Conservation (phyloP, 2,329 filamentous ascomycete species). For the Exophiala sideris region DNA sequence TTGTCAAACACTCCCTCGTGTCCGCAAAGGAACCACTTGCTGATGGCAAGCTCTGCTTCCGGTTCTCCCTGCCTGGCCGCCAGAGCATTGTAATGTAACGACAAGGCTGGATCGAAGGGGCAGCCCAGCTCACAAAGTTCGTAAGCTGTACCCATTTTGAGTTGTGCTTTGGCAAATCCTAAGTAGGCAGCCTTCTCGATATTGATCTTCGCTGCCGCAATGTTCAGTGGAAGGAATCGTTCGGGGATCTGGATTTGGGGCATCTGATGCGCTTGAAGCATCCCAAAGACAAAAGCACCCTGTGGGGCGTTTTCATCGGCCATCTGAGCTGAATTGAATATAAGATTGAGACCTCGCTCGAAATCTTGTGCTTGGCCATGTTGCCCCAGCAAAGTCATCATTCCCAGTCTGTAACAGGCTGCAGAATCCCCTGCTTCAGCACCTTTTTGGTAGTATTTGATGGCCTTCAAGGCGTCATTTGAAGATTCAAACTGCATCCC, state of each 20-base stretch:
- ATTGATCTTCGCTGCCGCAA: slow-evolving; percentile 73
- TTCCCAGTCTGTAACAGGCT: slow-evolving; percentile 82
- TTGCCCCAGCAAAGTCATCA: slow-evolving; percentile 96
- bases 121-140: slow-evolving; percentile 91
- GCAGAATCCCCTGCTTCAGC: slow-evolving; percentile 81
- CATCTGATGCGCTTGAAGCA: slow-evolving; percentile 86
- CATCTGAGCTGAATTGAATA: slow-evolving; percentile 75
- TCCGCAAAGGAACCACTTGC: slow-evolving; percentile 97
- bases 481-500: slow-evolving; percentile 98
- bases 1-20: slow-evolving; percentile 90
- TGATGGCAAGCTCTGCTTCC: slow-evolving; percentile 92
- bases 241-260: slow-evolving; percentile 85
- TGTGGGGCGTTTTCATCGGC: slow-evolving; percentile 97
- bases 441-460: slow-evolving; percentile 84
- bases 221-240: slow-evolving; percentile 65
- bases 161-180: slow-evolving; percentile 91
- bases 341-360: slow-evolving; percentile 72
- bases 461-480: slow-evolving; percentile 85
- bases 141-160: slow-evolving; percentile 95
- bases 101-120: slow-evolving; percentile 89
- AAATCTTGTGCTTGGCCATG: slow-evolving; percentile 85
- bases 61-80: slow-evolving; percentile 88
- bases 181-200: slow-evolving; percentile 96
- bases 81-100: slow-evolving; percentile 91
- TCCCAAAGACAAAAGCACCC: slow-evolving; percentile 90